Percentiles rank a stretch among this genome's conserved stretches.
Conservation (phyloP, 2,329 filamentous ascomycete genomes). For the Sporothrix pseudoabietina region DNA sequence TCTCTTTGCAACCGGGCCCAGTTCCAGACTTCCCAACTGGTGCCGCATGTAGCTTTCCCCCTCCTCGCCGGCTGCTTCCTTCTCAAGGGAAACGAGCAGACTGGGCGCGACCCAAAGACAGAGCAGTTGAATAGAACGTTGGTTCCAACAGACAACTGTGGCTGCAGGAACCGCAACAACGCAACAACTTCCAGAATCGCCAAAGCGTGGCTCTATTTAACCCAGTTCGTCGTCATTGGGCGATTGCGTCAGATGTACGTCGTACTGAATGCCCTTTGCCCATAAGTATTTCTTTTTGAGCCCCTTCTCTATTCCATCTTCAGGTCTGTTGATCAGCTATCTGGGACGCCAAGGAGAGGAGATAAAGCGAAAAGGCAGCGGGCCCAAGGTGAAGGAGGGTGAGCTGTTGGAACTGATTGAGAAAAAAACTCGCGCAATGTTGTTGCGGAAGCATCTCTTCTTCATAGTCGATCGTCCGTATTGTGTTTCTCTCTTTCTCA, state of each 20-base stretch:
- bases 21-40: not conserved
- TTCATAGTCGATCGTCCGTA: too few species aligned
- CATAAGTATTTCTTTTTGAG: not conserved
- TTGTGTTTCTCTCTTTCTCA: not conserved
- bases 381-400: not conserved
- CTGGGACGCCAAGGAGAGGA: not conserved
- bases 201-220: not conserved
- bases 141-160: not conserved
- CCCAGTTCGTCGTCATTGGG: not conserved
- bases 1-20: not conserved
- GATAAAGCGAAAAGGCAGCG: not conserved
- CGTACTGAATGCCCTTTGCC: not conserved
- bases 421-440: not conserved
- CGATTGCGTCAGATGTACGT: not conserved
- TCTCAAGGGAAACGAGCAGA: too few species aligned
- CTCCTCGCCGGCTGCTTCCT: too few species aligned
- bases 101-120: too few species aligned
- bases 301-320: not conserved
- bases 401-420: not conserved
- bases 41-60: too few species aligned
- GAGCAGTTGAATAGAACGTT: not conserved
- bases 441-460: not conserved
- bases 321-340: not conserved
- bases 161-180: not conserved
- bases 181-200: not conserved